Evolutionary conservation across 768 basidiomycete species (phyloP).

Genomic region (Lentinula raphanica): DNA sequence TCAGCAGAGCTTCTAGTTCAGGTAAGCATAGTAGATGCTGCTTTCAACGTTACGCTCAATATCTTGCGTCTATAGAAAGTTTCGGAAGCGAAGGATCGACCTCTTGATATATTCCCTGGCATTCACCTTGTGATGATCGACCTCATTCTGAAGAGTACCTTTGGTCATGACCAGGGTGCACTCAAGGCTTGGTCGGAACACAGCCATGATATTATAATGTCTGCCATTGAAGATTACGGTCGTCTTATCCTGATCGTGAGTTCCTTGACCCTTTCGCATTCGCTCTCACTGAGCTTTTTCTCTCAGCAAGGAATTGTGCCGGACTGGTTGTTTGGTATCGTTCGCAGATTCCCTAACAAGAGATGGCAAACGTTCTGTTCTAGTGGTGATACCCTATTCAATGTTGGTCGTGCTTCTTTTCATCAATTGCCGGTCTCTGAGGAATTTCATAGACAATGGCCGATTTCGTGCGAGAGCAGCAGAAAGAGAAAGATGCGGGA

Average conservation of each 20-base stretch:
- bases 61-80: slow-evolving; percentile 37
- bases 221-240: slow-evolving; percentile 78
- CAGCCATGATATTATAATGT: slow-evolving; percentile 59
- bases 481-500: slow-evolving; percentile 58
- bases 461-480: slow-evolving; percentile 66
- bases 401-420: not conserved
- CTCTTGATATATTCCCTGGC: slow-evolving; percentile 59
- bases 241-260: slow-evolving; percentile 65
- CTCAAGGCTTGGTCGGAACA: slow-evolving; percentile 63
- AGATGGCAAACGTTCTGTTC: slow-evolving; percentile 74
- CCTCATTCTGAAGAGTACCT: slow-evolving; percentile 60
- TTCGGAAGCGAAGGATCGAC: slow-evolving; percentile 48
- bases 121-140: slow-evolving; percentile 79
- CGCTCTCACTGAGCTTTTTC: slow-evolving; percentile 9
- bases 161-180: slow-evolving; percentile 68
- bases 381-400: slow-evolving; percentile 43
- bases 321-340: slow-evolving; percentile 63
- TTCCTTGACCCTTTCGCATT: not conserved
- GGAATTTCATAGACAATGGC: slow-evolving; percentile 52
- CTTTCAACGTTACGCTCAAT: slow-evolving; percentile 7
- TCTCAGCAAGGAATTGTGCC: slow-evolving; percentile 65
- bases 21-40: slow-evolving; percentile 31
- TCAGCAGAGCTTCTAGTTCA: slow-evolving; percentile 55
- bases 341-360: slow-evolving; percentile 62
- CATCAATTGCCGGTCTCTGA: not conserved